phyloP scores from a whole-genome alignment of 176 grass and related monocot genomes.

The Juncus inflexus region DNA sequence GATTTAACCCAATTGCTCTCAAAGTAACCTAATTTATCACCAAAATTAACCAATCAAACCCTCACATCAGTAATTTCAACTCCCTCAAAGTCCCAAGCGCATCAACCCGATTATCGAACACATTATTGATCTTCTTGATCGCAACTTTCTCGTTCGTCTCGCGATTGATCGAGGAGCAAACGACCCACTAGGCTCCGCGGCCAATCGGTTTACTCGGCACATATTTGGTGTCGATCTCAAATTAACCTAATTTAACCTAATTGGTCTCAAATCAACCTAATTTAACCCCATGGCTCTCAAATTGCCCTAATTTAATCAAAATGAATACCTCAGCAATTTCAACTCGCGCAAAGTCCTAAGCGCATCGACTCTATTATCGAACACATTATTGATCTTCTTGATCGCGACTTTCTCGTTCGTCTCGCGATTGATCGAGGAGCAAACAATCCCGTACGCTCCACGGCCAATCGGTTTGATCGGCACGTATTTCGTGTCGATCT shows the following conservation, averaged over 20 bases:
- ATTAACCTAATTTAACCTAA: neutral
- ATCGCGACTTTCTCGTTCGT: conserved; percentile 39
- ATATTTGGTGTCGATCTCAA: conserved; percentile 40
- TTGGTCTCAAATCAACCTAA: too few species aligned
- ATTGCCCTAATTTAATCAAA: too few species aligned
- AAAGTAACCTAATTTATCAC: too few species aligned
- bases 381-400: conserved; percentile 39
- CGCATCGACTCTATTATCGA: conserved; percentile 34
- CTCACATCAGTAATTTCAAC: conserved; percentile 30
- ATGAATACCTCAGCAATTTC: conserved; percentile 29
- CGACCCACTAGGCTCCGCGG: conserved; percentile 39
- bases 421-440: conserved; percentile 41
- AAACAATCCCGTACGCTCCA: conserved; percentile 41
- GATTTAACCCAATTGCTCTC: too few species aligned
- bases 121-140: conserved; percentile 42
- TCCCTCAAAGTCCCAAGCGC: conserved; percentile 36
- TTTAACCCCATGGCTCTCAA: too few species aligned
- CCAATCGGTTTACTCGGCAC: conserved; percentile 38
- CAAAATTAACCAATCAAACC: neutral
- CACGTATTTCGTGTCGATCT: conserved; percentile 37
- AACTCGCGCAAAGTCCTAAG: conserved; percentile 34
- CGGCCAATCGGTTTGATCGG: conserved; percentile 40
- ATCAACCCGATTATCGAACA: conserved; percentile 35
- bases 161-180: conserved; percentile 41
- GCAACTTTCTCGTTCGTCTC: conserved; percentile 43